Percentiles rank a stretch among this genome's conserved stretches.
Evolutionary conservation across 129 eudicot genomes (phyloP).

Genomic region (Helianthus annuus): HanXRQr2.0-SUNRISE NC_035436.2:149391207-149391706

Average conservation of each 20-base stretch:
- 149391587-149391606: too few species aligned
- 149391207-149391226: slow-evolving; percentile 63
- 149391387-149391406: slow-evolving; percentile 61
- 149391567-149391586: too few species aligned
- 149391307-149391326: slow-evolving; percentile 26
- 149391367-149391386: slow-evolving; percentile 57
- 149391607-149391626: too few species aligned
- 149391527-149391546: too few species aligned
- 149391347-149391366: slow-evolving; percentile 52
- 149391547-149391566: too few species aligned
- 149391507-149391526: slow-evolving; percentile 74
- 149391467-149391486: not conserved
- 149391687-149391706: too few species aligned
- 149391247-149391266: slow-evolving; percentile 95
- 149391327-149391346: slow-evolving; percentile 49
- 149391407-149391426: not conserved
- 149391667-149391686: too few species aligned
- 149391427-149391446: not conserved
- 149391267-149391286: slow-evolving; percentile 53
- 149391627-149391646: too few species aligned
- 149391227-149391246: slow-evolving; percentile 87
- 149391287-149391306: not conserved
- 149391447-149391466: slow-evolving; percentile 11
- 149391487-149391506: not conserved
- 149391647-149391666: too few species aligned